These are phyloP conservation scores for Lactarius indigo DNA, from an alignment of 768 basidiomycete genomes.

Conservation along the genomic window DNA sequence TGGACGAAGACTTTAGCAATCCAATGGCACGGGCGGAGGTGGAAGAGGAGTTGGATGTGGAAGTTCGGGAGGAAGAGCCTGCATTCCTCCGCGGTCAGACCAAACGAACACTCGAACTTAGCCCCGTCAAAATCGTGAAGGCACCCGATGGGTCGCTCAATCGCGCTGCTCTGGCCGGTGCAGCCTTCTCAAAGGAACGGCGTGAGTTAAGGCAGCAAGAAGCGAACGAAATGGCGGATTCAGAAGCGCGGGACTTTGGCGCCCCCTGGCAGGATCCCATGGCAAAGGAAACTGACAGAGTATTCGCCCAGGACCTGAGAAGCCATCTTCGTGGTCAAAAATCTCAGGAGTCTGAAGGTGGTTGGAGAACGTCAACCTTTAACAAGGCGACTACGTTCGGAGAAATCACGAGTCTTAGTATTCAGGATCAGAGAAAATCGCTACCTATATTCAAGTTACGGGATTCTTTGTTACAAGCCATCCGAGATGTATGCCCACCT, in stretches of 20 bases:
- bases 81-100: constrained; percentile 96
- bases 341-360: constrained; percentile 70
- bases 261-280: constrained; percentile 99
- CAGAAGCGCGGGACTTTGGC: constrained; percentile 90
- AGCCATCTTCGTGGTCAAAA: constrained; percentile 80
- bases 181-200: constrained; percentile 91
- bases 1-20: constrained; percentile 82
- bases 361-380: constrained; percentile 87
- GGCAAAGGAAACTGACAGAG: constrained; percentile 79
- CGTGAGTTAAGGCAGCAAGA: constrained; percentile 93
- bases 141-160: constrained; percentile 98
- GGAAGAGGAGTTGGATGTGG: constrained; percentile 96
- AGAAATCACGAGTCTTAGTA: constrained; percentile 83
- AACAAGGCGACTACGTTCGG: constrained; percentile 97
- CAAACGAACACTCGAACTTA: constrained; percentile 90
- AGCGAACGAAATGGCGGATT: constrained; percentile 89
- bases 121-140: constrained; percentile 97
- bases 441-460: constrained; percentile 95
- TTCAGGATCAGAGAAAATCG: constrained; percentile 89
- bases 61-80: constrained; percentile 95
- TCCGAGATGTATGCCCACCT: constrained; percentile 70
- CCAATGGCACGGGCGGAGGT: constrained; percentile 78
- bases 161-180: constrained; percentile 90
- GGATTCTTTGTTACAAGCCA: constrained; percentile 84
- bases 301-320: constrained; percentile 92